These are phyloP conservation scores for Bassia scoparia DNA, from an alignment of 148 eudicot genomes.

Conservation along the genomic window DNA sequence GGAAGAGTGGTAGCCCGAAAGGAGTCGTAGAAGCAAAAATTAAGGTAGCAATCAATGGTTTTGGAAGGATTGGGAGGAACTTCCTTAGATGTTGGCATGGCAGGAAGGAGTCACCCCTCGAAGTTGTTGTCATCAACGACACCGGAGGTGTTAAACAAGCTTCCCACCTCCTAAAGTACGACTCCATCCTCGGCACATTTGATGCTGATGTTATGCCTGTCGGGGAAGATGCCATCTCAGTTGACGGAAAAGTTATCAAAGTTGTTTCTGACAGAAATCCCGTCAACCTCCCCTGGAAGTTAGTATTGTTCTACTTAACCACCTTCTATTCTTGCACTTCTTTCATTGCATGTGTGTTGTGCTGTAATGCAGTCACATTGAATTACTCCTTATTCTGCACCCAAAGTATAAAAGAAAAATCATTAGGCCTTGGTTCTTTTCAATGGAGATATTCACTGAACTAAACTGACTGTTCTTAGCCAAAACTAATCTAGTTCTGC, in stretches of 20 bases:
- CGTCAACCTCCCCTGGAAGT: conserved; percentile 84
- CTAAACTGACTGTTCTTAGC: too few relatives aligned
- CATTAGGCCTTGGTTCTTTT: too few relatives aligned
- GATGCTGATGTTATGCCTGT: conserved; percentile 91
- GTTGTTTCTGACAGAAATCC: conserved; percentile 93
- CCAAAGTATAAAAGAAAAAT: too few relatives aligned
- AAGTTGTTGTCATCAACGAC: conserved; percentile 85
- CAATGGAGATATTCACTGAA: too few relatives aligned
- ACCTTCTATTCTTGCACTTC: background rate
- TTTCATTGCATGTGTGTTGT: too few relatives aligned
- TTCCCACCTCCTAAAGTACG: conserved; percentile 96
- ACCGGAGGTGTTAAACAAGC: conserved; percentile 98
- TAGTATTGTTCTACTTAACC: conserved; percentile 6
- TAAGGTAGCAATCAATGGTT: conserved; percentile 95
- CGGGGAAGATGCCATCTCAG: conserved; percentile 71
- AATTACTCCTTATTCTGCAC: too few relatives aligned
- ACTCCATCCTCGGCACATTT: conserved; percentile 91
- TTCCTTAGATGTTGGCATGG: conserved; percentile 99
- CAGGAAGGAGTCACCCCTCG: conserved; percentile 84
- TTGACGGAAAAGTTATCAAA: conserved; percentile 86
- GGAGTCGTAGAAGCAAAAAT: conserved; percentile 75
- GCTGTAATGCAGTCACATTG: too few relatives aligned
- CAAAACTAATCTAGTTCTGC: too few relatives aligned
- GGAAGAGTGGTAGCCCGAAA: conserved; percentile 31
- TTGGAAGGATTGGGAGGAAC: conserved; percentile 95